Percentiles rank a stretch among this genome's conserved stretches.
phyloP scores from a whole-genome alignment of 371 early-diverging fungal species.

The Actinomortierella ambigua region DNA sequence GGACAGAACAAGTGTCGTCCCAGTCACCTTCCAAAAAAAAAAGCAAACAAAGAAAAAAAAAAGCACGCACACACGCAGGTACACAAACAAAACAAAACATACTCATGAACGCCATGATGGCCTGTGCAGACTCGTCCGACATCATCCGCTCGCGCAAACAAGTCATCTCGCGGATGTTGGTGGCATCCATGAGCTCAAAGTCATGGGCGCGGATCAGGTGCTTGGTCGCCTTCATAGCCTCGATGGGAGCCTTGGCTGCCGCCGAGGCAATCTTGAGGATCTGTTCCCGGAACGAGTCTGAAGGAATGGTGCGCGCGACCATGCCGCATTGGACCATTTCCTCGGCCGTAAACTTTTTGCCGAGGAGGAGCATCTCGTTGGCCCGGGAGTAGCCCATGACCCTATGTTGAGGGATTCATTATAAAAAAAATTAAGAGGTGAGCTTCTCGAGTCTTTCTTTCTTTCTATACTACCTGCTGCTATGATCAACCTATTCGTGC shows the following conservation, averaged over 20 bases:
- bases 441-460: no score
- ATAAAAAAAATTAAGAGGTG: slow-evolving; percentile 2
- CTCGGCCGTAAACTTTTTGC: slow-evolving; percentile 55
- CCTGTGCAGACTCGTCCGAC: slow-evolving; percentile 40
- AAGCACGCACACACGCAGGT: neutral
- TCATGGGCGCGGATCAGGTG: slow-evolving; percentile 56
- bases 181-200: slow-evolving; percentile 48
- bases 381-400: slow-evolving; percentile 65
- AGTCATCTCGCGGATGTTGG: slow-evolving; percentile 57
- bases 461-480: neutral
- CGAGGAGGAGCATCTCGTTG: slow-evolving; percentile 68
- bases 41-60: neutral
- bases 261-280: slow-evolving; percentile 55
- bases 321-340: slow-evolving; percentile 58
- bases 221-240: slow-evolving; percentile 63
- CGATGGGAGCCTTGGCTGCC: slow-evolving; percentile 56
- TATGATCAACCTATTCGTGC: neutral
- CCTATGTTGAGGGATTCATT: slow-evolving; percentile 16
- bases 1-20: no score
- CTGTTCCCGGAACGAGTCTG: slow-evolving; percentile 56
- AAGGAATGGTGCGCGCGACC: slow-evolving; percentile 54
- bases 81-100: slow-evolving; percentile 7
- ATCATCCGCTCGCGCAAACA: slow-evolving; percentile 42
- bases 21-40: no score
- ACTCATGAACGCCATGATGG: slow-evolving; percentile 46